Conservation (phyloP, 2,329 filamentous ascomycete species). For the Sporothrix luriei region DNA sequence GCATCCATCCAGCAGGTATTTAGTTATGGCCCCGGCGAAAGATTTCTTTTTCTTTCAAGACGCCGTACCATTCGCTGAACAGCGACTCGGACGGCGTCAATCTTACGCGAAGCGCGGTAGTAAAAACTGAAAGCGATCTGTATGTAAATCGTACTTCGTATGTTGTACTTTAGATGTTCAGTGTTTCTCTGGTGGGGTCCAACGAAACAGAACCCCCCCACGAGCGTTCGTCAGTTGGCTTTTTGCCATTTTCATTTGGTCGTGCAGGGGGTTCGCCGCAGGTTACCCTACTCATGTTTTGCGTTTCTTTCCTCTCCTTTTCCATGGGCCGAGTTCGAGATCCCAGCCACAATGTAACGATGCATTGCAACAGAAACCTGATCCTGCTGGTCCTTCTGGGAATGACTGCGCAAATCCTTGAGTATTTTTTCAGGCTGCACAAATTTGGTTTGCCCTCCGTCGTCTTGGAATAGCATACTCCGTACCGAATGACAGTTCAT, state of each 20-base stretch:
- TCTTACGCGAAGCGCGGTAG: neutral
- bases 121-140: neutral
- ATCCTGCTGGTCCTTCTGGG: neutral
- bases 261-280: too few relatives aligned
- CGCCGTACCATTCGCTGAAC: constrained; percentile 17
- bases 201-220: too few relatives aligned
- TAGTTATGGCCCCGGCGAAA: neutral
- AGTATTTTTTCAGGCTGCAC: neutral
- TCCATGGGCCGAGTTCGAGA: constrained; percentile 19
- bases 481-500: neutral
- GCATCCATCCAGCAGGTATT: neutral
- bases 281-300: too few relatives aligned
- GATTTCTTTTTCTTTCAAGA: neutral
- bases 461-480: too few relatives aligned
- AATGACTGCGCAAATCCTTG: neutral
- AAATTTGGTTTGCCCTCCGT: constrained; percentile 1
- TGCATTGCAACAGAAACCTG: constrained; percentile 13
- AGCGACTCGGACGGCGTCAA: neutral
- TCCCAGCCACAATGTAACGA: constrained; percentile 26
- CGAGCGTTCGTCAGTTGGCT: neutral
- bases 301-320: neutral
- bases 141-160: too few relatives aligned
- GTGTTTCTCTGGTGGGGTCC: too few relatives aligned
- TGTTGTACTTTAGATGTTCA: too few relatives aligned
- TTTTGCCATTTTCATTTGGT: neutral